These are phyloP conservation scores for Brettanomyces anomalus DNA, from an alignment of 805 yeast species.

Conservation along the genomic window DNA sequence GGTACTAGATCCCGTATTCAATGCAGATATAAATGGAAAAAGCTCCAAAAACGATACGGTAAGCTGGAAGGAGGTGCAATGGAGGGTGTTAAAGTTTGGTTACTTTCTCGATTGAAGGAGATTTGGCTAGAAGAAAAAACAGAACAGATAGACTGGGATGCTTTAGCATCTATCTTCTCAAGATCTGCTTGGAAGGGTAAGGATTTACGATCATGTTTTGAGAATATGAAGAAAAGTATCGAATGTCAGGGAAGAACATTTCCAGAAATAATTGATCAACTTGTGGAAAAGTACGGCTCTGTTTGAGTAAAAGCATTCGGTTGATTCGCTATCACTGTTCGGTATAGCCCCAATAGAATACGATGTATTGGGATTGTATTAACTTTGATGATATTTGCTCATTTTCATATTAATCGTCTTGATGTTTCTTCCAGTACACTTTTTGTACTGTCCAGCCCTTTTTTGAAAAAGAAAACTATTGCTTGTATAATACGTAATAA, in stretches of 20 bases:
- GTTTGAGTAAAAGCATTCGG: not conserved
- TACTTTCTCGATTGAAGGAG: slow-evolving; percentile 37
- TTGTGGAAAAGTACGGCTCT: slow-evolving; percentile 3
- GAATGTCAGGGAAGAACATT: slow-evolving; percentile 35
- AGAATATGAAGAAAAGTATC: slow-evolving; percentile 43
- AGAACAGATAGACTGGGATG: slow-evolving; percentile 40
- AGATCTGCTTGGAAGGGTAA: slow-evolving; percentile 44
- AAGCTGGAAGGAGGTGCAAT: slow-evolving; percentile 34
- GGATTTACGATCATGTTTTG: slow-evolving; percentile 56
- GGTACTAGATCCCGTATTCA: slow-evolving; percentile 87
- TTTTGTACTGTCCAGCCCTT: too few species aligned
- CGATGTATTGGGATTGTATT: too few species aligned
- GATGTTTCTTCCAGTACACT: too few species aligned
- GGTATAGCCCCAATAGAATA: too few species aligned
- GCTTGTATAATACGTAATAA: not conserved
- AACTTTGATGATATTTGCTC: too few species aligned
- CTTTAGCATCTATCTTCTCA: slow-evolving; percentile 38
- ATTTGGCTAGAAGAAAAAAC: slow-evolving; percentile 30
- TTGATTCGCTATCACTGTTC: not conserved
- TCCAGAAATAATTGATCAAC: slow-evolving; percentile 22
- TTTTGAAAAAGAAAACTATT: too few species aligned
- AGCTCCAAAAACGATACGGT: slow-evolving; percentile 56
- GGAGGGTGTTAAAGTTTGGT: slow-evolving; percentile 39
- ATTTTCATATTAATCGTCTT: too few species aligned
- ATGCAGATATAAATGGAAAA: slow-evolving; percentile 94